Evolutionary conservation across 2,329 filamentous ascomycete genomes (phyloP), one percentile per base, ranked within the genome.

Genomic region (Pyrenophora seminiperda): DNA sequence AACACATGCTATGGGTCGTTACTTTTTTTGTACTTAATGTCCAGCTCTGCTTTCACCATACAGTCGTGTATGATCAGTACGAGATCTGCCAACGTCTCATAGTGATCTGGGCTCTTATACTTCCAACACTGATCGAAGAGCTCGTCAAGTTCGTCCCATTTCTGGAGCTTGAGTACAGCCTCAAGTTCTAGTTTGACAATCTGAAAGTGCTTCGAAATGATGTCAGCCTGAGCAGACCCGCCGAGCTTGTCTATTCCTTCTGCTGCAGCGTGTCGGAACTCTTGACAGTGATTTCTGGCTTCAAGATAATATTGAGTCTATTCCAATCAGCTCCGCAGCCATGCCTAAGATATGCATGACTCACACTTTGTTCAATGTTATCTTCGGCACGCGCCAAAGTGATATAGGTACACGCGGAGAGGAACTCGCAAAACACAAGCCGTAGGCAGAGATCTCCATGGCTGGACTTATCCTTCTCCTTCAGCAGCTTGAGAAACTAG

Each of bases 101-200:
- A 76, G n/a, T 72, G 66, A 14, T 71, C 66, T n/a, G 65, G 59
- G 19, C 63, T 64, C 30, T 70, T 67, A 44, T 70, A 73, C 41
- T 56, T 68, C 67, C 66, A 72, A 42, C 68, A 71, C 30, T 67
- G 74, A 14, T 79, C 73, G 17, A 94, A 80, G 6, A 91, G 82
- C 13, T 75, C 70, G 4, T 79, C 75, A 1, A 95, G 74, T 30
- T 83, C 79, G 34, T 88, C 81, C 87, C 87, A 94, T 15, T 81
- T 78, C 51, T 84, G 81, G 4, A 94, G 76, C 24, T 78, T 79
- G 31, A 89, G 75, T 0, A 87, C 84, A 2, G 85, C 87, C 74
- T 96, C 91, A 53, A 96, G 89, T 58, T 94, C 88, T 57, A 92
- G 89, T 0, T 88, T 83, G 6, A 90, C 76, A 14, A 96, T 73